Percentiles rank a stretch among this genome's conserved stretches.
Evolutionary conservation across 805 yeast species (phyloP).

Genomic region (Cyberlindnera veronae): DNA sequence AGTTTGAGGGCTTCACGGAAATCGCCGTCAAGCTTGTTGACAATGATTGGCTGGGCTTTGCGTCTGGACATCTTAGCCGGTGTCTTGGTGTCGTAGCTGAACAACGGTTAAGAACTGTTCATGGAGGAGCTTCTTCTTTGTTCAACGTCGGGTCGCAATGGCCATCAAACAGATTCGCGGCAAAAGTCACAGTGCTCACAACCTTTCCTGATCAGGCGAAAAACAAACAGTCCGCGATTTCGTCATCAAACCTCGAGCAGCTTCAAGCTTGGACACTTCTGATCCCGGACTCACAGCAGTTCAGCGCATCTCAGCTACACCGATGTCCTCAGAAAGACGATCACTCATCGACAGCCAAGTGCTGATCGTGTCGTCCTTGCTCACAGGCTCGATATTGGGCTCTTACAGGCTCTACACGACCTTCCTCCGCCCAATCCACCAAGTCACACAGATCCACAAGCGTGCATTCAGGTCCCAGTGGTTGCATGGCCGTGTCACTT

Average conservation of each 20-base stretch:
- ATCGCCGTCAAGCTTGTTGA: constrained; percentile 64
- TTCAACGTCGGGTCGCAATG: too few species aligned
- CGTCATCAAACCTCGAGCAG: too few species aligned
- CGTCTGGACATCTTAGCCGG: constrained; percentile 24
- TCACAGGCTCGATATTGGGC: constrained; percentile 39
- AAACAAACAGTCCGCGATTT: too few species aligned
- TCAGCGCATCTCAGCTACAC: not conserved
- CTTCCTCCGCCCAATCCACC: constrained; percentile 49
- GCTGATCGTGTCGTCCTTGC: constrained; percentile 29
- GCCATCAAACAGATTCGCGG: too few species aligned
- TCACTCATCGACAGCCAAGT: constrained; percentile 22
- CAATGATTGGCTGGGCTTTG: constrained; percentile 20
- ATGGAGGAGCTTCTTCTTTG: not conserved
- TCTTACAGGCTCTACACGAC: constrained; percentile 42
- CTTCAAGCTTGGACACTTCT: not conserved
- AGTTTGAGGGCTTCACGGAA: constrained; percentile 79
- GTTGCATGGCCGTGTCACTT: constrained; percentile 70
- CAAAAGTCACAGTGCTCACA: too few species aligned
- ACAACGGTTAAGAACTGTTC: not conserved
- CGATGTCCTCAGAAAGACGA: constrained; percentile 2
- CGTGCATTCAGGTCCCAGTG: constrained; percentile 40
- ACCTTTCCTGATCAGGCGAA: too few species aligned
- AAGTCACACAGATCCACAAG: constrained; percentile 48
- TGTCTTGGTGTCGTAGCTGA: not conserved
- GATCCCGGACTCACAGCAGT: not conserved